Evolutionary conservation across 352 stramenopile genomes (phyloP).

Genomic region (Phytopythium aichiense): DNA sequence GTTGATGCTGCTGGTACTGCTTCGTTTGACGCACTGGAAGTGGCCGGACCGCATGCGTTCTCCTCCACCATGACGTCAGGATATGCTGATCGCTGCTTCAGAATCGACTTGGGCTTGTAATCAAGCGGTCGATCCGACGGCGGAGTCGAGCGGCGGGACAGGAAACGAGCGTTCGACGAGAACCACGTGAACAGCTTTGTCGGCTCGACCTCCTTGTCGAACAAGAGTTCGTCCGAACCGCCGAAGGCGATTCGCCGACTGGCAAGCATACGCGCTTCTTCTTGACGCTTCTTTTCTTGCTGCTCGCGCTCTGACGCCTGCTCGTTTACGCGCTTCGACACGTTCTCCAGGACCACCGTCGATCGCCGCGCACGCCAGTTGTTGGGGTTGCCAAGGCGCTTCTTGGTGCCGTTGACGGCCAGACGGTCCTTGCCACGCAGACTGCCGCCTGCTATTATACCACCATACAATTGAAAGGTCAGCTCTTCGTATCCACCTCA

Average conservation of each 20-base stretch:
- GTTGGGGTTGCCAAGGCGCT: slow-evolving; percentile 30
- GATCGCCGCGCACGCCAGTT: slow-evolving; percentile 47
- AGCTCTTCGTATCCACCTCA: neutral
- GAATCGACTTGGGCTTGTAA: slow-evolving; percentile 6
- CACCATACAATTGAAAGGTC: slow-evolving; percentile 1
- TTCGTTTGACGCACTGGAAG: neutral
- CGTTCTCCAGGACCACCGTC: slow-evolving; percentile 41
- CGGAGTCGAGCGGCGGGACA: neutral
- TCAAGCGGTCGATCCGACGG: neutral
- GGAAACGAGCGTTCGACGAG: neutral
- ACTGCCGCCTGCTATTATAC: slow-evolving; percentile 14
- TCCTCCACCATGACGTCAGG: neutral
- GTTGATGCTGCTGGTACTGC: neutral
- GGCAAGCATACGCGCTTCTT: slow-evolving; percentile 21
- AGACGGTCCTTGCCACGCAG: slow-evolving; percentile 35
- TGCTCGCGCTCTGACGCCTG: slow-evolving; percentile 13
- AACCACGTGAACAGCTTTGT: slow-evolving; percentile 21
- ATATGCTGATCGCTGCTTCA: slow-evolving; percentile 1
- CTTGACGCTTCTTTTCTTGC: slow-evolving; percentile 15
- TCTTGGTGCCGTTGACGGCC: slow-evolving; percentile 17
- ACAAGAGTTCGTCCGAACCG: slow-evolving; percentile 15
- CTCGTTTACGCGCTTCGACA: slow-evolving; percentile 30
- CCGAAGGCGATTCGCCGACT: slow-evolving; percentile 31
- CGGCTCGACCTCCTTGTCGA: slow-evolving; percentile 34
- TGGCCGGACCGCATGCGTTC: neutral